Evolutionary conservation across 1,139 yeast genomes (phyloP).

Genomic region (Sugiyamaella pinicola): DNA sequence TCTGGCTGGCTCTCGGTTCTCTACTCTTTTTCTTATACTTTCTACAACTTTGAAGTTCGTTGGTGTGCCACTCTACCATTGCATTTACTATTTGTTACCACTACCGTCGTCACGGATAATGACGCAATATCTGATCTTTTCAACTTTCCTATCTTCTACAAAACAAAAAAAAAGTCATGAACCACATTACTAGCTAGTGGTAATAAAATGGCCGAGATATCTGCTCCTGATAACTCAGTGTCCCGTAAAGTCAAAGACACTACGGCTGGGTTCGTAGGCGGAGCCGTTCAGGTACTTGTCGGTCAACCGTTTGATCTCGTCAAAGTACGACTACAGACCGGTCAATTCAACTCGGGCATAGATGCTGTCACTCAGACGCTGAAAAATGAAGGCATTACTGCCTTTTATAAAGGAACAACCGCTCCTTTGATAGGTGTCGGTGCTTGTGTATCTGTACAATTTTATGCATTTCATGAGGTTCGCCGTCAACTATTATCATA

Average conservation of each 20-base stretch:
- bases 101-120: slow-evolving; percentile 8
- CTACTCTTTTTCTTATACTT: too few species aligned
- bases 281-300: slow-evolving; percentile 69
- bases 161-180: not conserved
- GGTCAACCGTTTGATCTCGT: slow-evolving; percentile 77
- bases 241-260: slow-evolving; percentile 63
- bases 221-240: slow-evolving; percentile 50
- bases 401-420: slow-evolving; percentile 59
- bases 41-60: too few species aligned
- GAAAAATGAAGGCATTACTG: slow-evolving; percentile 61
- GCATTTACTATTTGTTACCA: not conserved
- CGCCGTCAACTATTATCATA: slow-evolving; percentile 54
- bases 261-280: slow-evolving; percentile 51
- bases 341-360: slow-evolving; percentile 52
- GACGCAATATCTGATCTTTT: slow-evolving; percentile 14
- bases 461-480: slow-evolving; percentile 77
- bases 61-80: not conserved
- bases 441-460: slow-evolving; percentile 72
- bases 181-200: not conserved
- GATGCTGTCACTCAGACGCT: slow-evolving; percentile 58
- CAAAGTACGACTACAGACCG: slow-evolving; percentile 65
- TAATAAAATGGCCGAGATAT: not conserved
- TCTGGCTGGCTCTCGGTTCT: too few species aligned
- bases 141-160: not conserved
- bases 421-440: slow-evolving; percentile 61